Base-by-base conservation (phyloP, 139 green algal species). In the Tetradesmus obliquus region DNA sequence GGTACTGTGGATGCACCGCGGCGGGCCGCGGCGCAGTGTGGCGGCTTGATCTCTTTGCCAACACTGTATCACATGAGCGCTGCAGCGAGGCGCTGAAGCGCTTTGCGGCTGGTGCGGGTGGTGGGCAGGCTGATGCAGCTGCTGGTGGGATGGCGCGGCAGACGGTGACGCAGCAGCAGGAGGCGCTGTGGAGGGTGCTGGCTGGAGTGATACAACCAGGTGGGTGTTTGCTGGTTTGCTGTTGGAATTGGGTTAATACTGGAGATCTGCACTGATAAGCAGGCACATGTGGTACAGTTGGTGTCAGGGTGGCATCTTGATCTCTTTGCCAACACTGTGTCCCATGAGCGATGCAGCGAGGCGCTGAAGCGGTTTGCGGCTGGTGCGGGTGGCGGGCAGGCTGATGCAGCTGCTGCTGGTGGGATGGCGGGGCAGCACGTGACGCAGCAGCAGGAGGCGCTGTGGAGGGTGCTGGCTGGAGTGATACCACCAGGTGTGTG, bases 1-100 rank as follows among this genome's bases (percentile, higher is more conserved):
- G n/a, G n/a, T n/a, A n/a, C n/a, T n/a, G n/a, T n/a, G n/a, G n/a
- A n/a, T n/a, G n/a, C n/a, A n/a, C n/a, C n/a, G 86, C 86, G 55
- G 86, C 66, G 3, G 71, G 86, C 51, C 58, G 86, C 10, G 51
- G 3, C 9, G 32, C 76, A 55, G 80, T 69, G 45, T 96, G 94
- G 94, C 93, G 94, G 0, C 57, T 96, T 51, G 94, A 96, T 86
- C 62, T 95, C 53, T 88, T 87, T 58, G 90, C 84, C 32, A 95
- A 95, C 92, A 93, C 92, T 0, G 84, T 94, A 10, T 88, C 93
- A 0, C 92, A 95, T 71, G 93, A 96, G 85, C 87, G 94, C 9
- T 91, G 81, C 3, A 62, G 87, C 3, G 86, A 81, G 15, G 93
- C 94, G 5, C 72, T 95, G 0, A 74, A 90, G 19, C 74, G 84